Base-by-base conservation (phyloP, 257 asterid species). In the Scutellaria baicalensis region DNA sequence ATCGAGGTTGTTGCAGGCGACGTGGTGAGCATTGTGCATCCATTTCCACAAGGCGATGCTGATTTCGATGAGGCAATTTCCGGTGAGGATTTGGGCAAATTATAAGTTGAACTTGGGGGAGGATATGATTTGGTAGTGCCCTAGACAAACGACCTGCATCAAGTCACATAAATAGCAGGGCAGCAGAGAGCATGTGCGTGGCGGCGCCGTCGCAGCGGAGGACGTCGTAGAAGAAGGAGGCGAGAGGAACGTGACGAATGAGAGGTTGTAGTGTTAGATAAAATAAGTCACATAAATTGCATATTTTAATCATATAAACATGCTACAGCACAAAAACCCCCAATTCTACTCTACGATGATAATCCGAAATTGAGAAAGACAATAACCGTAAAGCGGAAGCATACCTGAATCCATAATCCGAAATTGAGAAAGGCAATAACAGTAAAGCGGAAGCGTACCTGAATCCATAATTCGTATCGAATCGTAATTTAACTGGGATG, bases 31-130 rank as follows among this genome's bases (percentile, higher is more conserved):
- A n/a, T n/a, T n/a, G n/a, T n/a, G n/a, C n/a, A n/a, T n/a, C n/a
- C n/a, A n/a, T n/a, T n/a, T n/a, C 84, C 84, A 82, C 87, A 84
- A 82, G 21, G 87, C 84, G 38, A 82, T 82, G 71, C 80, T 76
- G 52, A 82, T 82, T 0, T 82, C 84, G 1, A 82, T 82, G 11
- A 82, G 40, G 63, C 84, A 82, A 55, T 82, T 82, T 0, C 87
- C 84, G 8, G 79, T 54, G 1, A 79, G 66, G 31, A 79, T 75
- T 50, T 83, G 83, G 0, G 74, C 77, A 9, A 79, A 0, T 9
- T 70, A 75, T n/a, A n/a, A n/a, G 75, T 83, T 83, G 58, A 11
- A 77, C 21, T 80, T 66, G 3, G 38, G 73, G 33, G 35, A 59
- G 2, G 48, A 55, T 85, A 80, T 83, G 2, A 83, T 75, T 54